Percentiles rank a stretch among this genome's conserved stretches.
These are phyloP conservation scores for Solanum hybrid DNA, from an alignment of 305 asterid species.

Conservation along the genomic window DNA sequence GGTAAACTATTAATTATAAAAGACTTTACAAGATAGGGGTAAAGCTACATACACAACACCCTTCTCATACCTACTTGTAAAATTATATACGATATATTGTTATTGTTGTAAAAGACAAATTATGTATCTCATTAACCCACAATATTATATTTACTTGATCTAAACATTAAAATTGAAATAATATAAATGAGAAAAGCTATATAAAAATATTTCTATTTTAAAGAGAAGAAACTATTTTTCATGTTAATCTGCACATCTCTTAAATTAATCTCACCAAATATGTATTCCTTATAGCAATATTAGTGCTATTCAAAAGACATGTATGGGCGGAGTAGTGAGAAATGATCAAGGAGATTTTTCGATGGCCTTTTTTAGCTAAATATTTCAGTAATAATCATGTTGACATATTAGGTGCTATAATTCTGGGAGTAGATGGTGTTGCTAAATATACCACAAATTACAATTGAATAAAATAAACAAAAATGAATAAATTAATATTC, in stretches of 20 bases:
- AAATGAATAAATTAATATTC: neutral
- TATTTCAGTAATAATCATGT: neutral
- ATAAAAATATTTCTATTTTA: neutral
- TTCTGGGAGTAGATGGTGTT: neutral
- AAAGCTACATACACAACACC: neutral
- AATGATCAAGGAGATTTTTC: neutral
- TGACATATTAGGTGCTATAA: neutral
- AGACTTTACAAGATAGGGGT: neutral
- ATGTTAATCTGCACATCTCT: neutral
- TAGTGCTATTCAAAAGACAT: neutral
- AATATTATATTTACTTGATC: neutral
- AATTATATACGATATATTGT: neutral
- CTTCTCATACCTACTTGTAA: neutral
- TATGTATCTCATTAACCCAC: neutral
- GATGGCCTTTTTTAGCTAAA: neutral
- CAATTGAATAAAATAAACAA: neutral
- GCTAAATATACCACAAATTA: neutral
- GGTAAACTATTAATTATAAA: neutral
- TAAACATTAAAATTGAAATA: neutral
- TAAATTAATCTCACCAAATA: neutral
- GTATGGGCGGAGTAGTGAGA: neutral
- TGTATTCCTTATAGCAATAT: neutral
- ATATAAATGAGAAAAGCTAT: neutral
- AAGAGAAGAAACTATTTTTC: neutral
- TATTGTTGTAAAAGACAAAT: neutral